Percentiles rank a stretch among this genome's conserved stretches.
These are phyloP conservation scores for Exophiala oligosperma DNA, from an alignment of 2,329 filamentous ascomycete genomes.

Conservation along the genomic window DNA sequence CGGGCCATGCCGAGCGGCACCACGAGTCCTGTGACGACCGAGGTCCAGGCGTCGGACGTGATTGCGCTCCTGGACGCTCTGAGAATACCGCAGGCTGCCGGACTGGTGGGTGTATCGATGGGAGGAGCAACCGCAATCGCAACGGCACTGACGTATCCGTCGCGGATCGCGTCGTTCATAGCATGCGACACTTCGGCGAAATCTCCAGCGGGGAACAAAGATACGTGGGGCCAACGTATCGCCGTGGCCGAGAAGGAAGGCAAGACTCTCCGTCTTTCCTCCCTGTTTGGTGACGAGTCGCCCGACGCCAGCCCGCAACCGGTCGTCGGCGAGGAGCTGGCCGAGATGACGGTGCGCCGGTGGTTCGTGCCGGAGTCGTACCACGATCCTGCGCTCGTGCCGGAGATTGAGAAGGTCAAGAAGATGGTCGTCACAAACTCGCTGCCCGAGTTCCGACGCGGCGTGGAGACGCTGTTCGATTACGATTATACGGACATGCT, in stretches of 20 bases:
- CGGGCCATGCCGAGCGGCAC: conserved; percentile 48
- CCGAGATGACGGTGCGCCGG: conserved; percentile 67
- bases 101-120: conserved; percentile 74
- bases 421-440: conserved; percentile 70
- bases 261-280: conserved; percentile 25
- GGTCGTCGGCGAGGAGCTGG: conserved; percentile 64
- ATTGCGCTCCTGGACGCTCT: conserved; percentile 66
- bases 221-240: conserved; percentile 77
- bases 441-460: conserved; percentile 61
- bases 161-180: conserved; percentile 61
- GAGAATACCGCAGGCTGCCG: conserved; percentile 65
- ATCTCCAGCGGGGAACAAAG: conserved; percentile 71
- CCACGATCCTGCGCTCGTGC: conserved; percentile 49
- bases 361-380: conserved; percentile 71
- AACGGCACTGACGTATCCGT: conserved; percentile 68
- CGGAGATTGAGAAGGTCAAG: conserved; percentile 59
- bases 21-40: conserved; percentile 51
- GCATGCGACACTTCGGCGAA: conserved; percentile 77
- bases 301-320: conserved; percentile 47
- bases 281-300: conserved; percentile 16
- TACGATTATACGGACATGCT: conserved; percentile 16
- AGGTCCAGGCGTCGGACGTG: conserved; percentile 69
- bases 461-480: conserved; percentile 11
- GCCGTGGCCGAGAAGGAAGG: conserved; percentile 62
- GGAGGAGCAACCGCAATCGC: conserved; percentile 78